phyloP scores from a whole-genome alignment of 148 eudicot genomes.

The Fagopyrum homotropicum region DNA sequence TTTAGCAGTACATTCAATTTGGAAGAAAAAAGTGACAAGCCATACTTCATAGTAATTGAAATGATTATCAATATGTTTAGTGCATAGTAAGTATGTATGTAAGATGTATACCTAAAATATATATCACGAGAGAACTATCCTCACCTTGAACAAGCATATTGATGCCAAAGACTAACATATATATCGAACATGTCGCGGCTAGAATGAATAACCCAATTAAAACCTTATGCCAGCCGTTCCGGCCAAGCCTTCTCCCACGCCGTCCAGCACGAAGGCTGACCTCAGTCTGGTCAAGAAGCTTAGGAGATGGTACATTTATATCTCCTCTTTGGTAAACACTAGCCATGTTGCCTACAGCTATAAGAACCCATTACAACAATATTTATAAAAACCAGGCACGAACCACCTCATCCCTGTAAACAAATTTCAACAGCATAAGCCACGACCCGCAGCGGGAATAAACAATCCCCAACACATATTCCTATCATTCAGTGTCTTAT shows the following conservation, averaged over 20 bases:
- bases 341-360: slow-evolving; percentile 26
- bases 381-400: slow-evolving; percentile 18
- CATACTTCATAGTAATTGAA: background rate
- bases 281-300: slow-evolving; percentile 37
- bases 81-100: background rate
- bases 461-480: background rate
- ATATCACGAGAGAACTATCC: slow-evolving; percentile 10
- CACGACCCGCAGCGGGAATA: background rate
- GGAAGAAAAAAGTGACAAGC: background rate
- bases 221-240: slow-evolving; percentile 37
- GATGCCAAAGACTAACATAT: slow-evolving; percentile 44
- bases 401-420: slow-evolving; percentile 45
- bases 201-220: slow-evolving; percentile 44
- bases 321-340: slow-evolving; percentile 47
- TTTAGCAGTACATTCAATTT: background rate
- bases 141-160: slow-evolving; percentile 62
- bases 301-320: slow-evolving; percentile 23
- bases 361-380: slow-evolving; percentile 30
- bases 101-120: background rate
- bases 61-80: background rate
- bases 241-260: slow-evolving; percentile 49
- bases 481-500: too few species aligned
- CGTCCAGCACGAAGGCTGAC: slow-evolving; percentile 34
- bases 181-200: slow-evolving; percentile 45
- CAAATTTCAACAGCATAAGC: background rate